Percentiles rank a stretch among this genome's conserved stretches.
These are phyloP conservation scores for Carex pumila DNA, from an alignment of 176 grass and related monocot genomes.

Conservation along the genomic window DNA sequence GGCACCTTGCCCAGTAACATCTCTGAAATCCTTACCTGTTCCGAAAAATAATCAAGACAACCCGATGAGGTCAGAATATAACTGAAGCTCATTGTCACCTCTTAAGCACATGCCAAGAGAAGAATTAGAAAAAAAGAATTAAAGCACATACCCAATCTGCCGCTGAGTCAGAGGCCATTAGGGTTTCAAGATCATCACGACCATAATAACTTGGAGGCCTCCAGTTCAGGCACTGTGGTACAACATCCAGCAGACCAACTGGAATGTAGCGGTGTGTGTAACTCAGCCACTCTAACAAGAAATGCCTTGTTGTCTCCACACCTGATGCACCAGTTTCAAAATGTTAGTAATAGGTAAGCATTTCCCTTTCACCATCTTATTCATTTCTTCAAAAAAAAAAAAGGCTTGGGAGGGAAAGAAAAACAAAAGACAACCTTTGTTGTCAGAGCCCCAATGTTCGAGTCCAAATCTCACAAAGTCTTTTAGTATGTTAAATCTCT, in stretches of 20 bases:
- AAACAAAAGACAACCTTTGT: constrained; percentile 49
- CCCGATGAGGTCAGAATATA: background rate
- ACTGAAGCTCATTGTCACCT: background rate
- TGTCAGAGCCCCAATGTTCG: constrained; percentile 91
- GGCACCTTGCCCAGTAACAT: constrained; percentile 89
- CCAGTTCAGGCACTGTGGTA: constrained; percentile 83
- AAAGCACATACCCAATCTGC: constrained; percentile 68
- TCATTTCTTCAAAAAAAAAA: background rate
- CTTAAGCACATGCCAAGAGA: background rate
- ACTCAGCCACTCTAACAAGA: constrained; percentile 89
- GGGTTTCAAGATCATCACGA: constrained; percentile 82
- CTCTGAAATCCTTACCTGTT: constrained; percentile 84
- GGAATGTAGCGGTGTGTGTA: constrained; percentile 79
- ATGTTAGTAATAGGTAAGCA: background rate
- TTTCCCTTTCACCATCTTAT: background rate
- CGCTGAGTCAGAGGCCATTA: constrained; percentile 90
- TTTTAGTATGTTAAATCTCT: constrained; percentile 82
- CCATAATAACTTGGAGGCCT: constrained; percentile 74
- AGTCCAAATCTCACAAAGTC: constrained; percentile 71
- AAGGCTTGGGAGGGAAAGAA: background rate
- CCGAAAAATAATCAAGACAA: background rate
- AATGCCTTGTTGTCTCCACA: constrained; percentile 86
- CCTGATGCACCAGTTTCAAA: constrained; percentile 28
- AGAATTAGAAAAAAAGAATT: background rate
- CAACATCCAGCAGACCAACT: constrained; percentile 63